Percentiles rank a stretch among this genome's conserved stretches.
Conservation (phyloP, 768 basidiomycete genomes). For the Rhodotorula sphaerocarpa region DNA sequence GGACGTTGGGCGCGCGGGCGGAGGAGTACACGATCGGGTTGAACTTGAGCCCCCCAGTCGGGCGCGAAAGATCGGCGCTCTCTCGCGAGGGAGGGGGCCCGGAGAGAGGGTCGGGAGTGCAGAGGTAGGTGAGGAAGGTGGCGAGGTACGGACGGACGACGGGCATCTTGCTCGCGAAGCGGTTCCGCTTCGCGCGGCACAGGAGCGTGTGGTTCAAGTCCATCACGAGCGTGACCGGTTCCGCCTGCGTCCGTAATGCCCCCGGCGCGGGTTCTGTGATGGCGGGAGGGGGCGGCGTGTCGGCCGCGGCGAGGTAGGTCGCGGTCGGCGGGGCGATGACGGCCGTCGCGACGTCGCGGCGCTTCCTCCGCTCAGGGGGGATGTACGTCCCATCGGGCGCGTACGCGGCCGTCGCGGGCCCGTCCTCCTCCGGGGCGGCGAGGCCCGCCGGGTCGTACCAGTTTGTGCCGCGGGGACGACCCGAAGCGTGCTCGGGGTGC, state of each 20-base stretch:
- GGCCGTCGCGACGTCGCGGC: neutral
- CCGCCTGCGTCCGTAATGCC: neutral
- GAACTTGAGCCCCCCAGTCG: neutral
- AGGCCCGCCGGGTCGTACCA: neutral
- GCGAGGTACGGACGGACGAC: conserved; percentile 32
- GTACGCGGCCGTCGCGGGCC: neutral
- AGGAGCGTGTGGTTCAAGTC: conserved; percentile 37
- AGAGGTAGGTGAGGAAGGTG: conserved; percentile 35
- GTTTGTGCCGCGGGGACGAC: neutral
- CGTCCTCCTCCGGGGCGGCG: neutral
- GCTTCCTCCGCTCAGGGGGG: neutral
- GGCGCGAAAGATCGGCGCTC: too few relatives aligned
- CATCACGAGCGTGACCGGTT: conserved; percentile 27
- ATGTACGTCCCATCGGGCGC: neutral
- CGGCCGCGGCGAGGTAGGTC: neutral
- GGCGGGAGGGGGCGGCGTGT: too few relatives aligned
- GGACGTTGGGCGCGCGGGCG: conserved; percentile 28
- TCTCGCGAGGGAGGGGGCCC: neutral
- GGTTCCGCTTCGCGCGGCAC: conserved; percentile 14
- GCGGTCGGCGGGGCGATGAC: neutral
- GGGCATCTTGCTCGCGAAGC: conserved; percentile 16
- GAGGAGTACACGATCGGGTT: conserved; percentile 29
- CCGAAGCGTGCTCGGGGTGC: neutral
- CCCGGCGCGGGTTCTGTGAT: neutral
- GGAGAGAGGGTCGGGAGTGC: neutral